phyloP scores from a whole-genome alignment of 768 basidiomycete genomes.

The Tylopilus plumbeoviolaceoides region DNA sequence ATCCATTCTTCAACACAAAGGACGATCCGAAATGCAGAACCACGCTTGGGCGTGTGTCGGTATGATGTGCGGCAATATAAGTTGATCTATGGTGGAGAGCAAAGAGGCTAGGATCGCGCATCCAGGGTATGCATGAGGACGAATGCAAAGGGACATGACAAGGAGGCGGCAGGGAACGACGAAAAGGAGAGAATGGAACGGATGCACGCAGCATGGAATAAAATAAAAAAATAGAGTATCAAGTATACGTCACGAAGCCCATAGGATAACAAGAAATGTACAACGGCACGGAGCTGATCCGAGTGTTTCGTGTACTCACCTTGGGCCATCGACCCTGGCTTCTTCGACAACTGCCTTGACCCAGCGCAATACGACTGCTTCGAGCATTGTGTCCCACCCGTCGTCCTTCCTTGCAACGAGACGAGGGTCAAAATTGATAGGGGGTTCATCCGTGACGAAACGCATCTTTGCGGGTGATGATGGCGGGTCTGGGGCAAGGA shows the following conservation, averaged over 20 bases:
- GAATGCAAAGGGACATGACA: not conserved
- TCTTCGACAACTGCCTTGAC: slow-evolving; percentile 66
- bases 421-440: slow-evolving; percentile 67
- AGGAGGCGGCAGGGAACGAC: not conserved
- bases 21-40: slow-evolving; percentile 1
- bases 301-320: slow-evolving; percentile 11
- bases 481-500: slow-evolving; percentile 15
- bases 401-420: slow-evolving; percentile 67
- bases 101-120: not conserved
- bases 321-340: slow-evolving; percentile 38
- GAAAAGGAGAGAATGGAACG: not conserved
- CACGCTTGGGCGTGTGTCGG: slow-evolving; percentile 1
- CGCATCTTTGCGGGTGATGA: slow-evolving; percentile 33
- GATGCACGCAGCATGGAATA: slow-evolving; percentile 11
- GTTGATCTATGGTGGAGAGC: slow-evolving; percentile 9
- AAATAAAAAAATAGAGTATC: slow-evolving; percentile 8
- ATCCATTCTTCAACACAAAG: not conserved
- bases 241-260: slow-evolving; percentile 2
- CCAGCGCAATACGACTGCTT: slow-evolving; percentile 61
- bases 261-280: slow-evolving; percentile 3
- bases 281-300: not conserved
- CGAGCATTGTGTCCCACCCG: slow-evolving; percentile 82
- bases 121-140: slow-evolving; percentile 3
- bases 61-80: slow-evolving; percentile 18
- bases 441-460: slow-evolving; percentile 41